A percentile compares a stretch with the other conserved stretches of the same genome.
These are phyloP conservation scores for Botrytis sinoallii DNA, from an alignment of 2,329 filamentous ascomycete genomes.

Conservation along the genomic window DNA sequence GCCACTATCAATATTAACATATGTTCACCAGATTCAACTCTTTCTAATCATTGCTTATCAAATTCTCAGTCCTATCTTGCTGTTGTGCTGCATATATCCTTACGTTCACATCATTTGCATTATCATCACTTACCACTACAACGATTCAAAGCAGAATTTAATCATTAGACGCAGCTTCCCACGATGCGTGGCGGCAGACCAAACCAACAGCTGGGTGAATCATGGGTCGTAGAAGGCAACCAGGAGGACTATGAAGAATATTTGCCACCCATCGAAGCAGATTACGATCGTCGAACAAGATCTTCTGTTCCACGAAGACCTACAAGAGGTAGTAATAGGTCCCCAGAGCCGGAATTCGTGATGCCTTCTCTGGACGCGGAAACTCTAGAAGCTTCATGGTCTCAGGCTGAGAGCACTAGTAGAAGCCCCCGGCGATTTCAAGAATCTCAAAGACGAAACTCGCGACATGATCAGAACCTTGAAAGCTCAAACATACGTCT, in stretches of 20 bases:
- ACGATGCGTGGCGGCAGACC: constrained; percentile 28
- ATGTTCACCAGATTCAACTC: background rate
- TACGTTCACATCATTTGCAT: background rate
- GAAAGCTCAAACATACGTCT: constrained; percentile 30
- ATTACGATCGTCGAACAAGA: constrained; percentile 17
- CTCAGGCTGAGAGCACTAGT: constrained; percentile 19
- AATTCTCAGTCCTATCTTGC: background rate
- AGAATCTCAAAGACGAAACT: constrained; percentile 25
- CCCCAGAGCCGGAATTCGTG: constrained; percentile 37
- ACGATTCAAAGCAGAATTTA: background rate
- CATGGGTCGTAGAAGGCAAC: constrained; percentile 37
- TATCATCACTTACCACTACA: background rate
- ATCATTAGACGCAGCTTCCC: background rate
- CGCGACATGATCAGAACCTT: constrained; percentile 21
- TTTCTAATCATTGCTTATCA: background rate
- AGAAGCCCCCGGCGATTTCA: constrained; percentile 24
- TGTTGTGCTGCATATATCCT: background rate
- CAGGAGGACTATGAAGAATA: constrained; percentile 28
- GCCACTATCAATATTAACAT: background rate
- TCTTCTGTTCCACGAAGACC: constrained; percentile 26
- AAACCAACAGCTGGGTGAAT: constrained; percentile 33
- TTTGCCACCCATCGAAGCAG: constrained; percentile 26
- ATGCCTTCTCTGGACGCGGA: constrained; percentile 37
- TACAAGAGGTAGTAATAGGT: constrained; percentile 28
- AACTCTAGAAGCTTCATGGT: constrained; percentile 35